A percentile compares a stretch with the other conserved stretches of the same genome.
These are phyloP conservation scores for Tuber umbilicatum DNA, from an alignment of 495 filamentous ascomycete species.

Conservation along the genomic window DNA sequence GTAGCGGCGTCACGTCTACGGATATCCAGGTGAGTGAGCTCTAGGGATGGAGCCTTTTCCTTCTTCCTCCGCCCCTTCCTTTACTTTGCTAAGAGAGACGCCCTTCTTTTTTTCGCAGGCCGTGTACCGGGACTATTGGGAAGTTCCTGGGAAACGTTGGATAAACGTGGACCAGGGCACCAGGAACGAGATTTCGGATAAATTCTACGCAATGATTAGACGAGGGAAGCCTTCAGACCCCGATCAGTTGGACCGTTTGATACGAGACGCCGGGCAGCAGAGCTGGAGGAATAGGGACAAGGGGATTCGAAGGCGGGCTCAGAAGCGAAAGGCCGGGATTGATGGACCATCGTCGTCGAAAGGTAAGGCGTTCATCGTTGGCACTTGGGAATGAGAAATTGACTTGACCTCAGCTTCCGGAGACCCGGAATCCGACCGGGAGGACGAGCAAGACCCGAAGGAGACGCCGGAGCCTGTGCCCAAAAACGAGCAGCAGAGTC, in stretches of 20 bases:
- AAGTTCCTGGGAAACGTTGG: conserved; percentile 1
- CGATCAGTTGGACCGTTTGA: conserved; percentile 3
- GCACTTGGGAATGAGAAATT: neutral
- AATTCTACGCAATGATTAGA: conserved; percentile 6
- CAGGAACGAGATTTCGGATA: conserved; percentile 5
- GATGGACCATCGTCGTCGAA: conserved; percentile 1
- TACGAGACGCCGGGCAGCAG: conserved; percentile 4
- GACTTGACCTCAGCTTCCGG: neutral
- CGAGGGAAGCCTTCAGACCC: conserved; percentile 1
- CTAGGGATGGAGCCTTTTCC: neutral
- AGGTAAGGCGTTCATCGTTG: neutral
- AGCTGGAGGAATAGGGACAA: conserved; percentile 5
- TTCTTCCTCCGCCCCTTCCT: neutral
- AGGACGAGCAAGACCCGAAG: neutral
- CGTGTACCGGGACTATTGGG: conserved; percentile 5
- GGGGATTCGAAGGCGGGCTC: conserved; percentile 1
- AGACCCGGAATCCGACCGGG: neutral
- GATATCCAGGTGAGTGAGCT: conserved; percentile 6
- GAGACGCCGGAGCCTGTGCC: neutral
- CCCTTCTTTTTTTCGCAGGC: neutral
- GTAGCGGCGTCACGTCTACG: conserved; percentile 1
- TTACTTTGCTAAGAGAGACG: neutral
- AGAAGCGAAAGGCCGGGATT: neutral
- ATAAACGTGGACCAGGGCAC: conserved; percentile 1
- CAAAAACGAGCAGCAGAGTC: neutral